phyloP scores from a whole-genome alignment of 257 asterid species.

The Gardenia jasminoides region DNA sequence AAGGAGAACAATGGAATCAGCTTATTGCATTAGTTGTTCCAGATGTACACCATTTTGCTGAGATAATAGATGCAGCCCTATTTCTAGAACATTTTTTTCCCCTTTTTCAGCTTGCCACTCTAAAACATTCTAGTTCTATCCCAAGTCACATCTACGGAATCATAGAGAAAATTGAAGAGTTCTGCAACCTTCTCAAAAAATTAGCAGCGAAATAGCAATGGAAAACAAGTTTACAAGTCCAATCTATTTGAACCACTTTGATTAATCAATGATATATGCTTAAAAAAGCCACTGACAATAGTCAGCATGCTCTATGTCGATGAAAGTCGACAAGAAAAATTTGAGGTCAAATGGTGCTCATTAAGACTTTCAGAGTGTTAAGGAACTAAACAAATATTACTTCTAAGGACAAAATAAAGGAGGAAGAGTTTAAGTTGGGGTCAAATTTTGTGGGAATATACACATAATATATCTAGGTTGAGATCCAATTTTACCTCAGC shows the following conservation, averaged over 20 bases:
- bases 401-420: neutral
- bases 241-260: neutral
- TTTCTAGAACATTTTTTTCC: neutral
- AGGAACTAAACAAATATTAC: neutral
- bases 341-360: neutral
- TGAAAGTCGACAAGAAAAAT: neutral
- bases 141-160: neutral
- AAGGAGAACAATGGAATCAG: neutral
- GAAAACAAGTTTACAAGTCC: neutral
- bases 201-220: neutral
- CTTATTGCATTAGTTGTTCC: neutral
- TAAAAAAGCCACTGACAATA: neutral
- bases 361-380: neutral
- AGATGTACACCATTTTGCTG: neutral
- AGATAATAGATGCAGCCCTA: neutral
- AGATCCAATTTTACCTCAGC: conserved; percentile 56
- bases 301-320: neutral
- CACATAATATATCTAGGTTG: neutral
- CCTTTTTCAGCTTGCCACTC: too few relatives aligned
- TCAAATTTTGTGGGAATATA: neutral
- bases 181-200: neutral
- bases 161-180: neutral
- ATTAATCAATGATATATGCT: neutral
- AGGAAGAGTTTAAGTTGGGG: neutral
- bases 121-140: neutral